A percentile compares a stretch with the other conserved stretches of the same genome.
These are phyloP conservation scores for Trametes versicolor DNA, from an alignment of 1,284 basidiomycete genomes.

Conservation along the genomic window DNA sequence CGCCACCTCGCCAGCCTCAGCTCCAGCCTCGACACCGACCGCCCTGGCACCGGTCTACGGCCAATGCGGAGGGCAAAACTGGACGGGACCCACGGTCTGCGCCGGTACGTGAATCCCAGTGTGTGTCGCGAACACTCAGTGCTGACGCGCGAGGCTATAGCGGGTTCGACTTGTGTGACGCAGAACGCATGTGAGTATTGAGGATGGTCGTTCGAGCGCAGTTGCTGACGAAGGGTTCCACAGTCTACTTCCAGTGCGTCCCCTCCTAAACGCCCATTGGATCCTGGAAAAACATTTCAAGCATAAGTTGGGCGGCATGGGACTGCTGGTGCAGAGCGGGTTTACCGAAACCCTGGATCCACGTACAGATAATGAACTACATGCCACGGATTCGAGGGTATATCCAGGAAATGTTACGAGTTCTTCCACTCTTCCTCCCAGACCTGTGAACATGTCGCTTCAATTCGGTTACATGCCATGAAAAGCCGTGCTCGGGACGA, in stretches of 20 bases:
- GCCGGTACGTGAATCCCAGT: conserved; percentile 32
- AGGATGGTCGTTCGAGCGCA: background rate
- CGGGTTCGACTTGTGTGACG: conserved; percentile 52
- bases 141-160: background rate
- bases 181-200: conserved; percentile 53
- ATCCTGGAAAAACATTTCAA: background rate
- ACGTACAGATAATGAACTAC: background rate
- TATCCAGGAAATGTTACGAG: background rate
- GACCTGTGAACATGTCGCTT: conserved; percentile 45
- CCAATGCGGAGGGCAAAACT: conserved; percentile 58
- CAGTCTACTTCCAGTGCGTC: conserved; percentile 59
- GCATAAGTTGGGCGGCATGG: background rate
- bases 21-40: conserved; percentile 40
- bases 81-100: conserved; percentile 58
- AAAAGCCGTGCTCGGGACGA: conserved; percentile 7
- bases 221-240: background rate
- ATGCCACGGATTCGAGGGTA: background rate
- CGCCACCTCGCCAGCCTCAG: conserved; percentile 22
- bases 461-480: conserved; percentile 1
- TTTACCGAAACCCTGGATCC: background rate
- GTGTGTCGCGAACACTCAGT: too few relatives aligned
- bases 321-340: background rate
- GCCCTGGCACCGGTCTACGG: conserved; percentile 45
- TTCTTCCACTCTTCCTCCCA: conserved; percentile 53
- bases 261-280: conserved; percentile 34